A percentile compares a stretch with the other conserved stretches of the same genome.
Evolutionary conservation across 805 yeast species (phyloP).

Genomic region (Cyberlindnera mrakii): DNA sequence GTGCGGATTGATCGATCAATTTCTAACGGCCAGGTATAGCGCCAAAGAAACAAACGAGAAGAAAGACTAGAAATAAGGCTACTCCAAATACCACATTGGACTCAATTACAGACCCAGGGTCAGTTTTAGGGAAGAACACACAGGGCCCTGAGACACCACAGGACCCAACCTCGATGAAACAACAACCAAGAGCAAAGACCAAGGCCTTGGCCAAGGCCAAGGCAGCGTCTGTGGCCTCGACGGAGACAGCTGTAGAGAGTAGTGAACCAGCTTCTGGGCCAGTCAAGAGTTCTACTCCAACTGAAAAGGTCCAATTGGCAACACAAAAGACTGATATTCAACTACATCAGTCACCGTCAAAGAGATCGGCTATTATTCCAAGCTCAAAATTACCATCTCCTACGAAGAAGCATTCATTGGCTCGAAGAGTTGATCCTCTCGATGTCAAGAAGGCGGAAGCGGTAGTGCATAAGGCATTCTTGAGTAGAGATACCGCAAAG

Average conservation of each 20-base stretch:
- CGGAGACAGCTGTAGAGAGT: not conserved
- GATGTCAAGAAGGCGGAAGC: constrained; percentile 12
- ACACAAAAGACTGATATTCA: constrained; percentile 1
- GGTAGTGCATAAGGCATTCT: constrained; percentile 12
- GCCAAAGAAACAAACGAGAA: constrained; percentile 1
- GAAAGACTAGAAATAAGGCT: constrained; percentile 1
- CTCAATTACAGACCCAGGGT: not conserved
- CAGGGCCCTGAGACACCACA: not conserved
- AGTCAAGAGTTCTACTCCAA: not conserved
- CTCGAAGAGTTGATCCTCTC: constrained; percentile 1
- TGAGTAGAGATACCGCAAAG: constrained; percentile 16
- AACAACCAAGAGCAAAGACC: not conserved
- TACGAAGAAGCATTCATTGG: constrained; percentile 9
- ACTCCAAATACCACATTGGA: not conserved
- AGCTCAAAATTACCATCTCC: constrained; percentile 19
- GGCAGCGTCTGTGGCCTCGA: not conserved
- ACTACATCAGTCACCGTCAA: not conserved
- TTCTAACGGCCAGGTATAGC: not conserved
- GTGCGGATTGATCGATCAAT: not conserved
- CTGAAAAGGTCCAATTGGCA: not conserved
- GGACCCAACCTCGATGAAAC: not conserved
- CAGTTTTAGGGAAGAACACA: not conserved
- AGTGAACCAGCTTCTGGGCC: not conserved
- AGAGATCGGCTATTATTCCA: too few species aligned
- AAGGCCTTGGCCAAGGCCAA: not conserved